Evolutionary conservation across 148 eudicot species (phyloP), one percentile per base, ranked within the genome.

Genomic region (Vaccinium corymbosum): DNA sequence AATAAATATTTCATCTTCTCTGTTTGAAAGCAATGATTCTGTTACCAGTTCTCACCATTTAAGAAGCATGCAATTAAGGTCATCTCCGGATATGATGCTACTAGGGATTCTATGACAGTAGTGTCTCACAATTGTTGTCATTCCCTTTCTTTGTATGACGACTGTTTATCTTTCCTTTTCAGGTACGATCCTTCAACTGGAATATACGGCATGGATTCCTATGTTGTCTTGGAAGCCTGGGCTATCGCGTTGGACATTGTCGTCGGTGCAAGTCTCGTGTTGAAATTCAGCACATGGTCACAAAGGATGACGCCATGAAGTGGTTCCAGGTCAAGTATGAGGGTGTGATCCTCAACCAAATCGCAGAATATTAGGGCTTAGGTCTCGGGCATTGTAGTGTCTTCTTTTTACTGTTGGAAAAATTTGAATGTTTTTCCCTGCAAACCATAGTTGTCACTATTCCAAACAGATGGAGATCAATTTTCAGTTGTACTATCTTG

Each of bases 101-200:
- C 0, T 7, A 17, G 8, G 25, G 66, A 61, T 61, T 19, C 66
- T 61, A 61, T 61, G 68, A 8, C 64, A 6, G 64, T 59, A 1
- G 66, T 20, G 66, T 61, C 25, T n/a, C 1, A 61, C 70, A 22
- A 62, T 61, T 61, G 68, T 64, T 1, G 70, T 22, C 70, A 59
- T 59, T 59, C 64, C 22, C 29, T 70, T 70, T 70, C 13, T 64
- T n/a, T 70, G 46, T 70, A 20, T 76, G 27, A 48, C 53, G 61
- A 1, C 22, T 52, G 35, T 0, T 11, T 38, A 0, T 15, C 19
- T 32, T 12, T 25, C 64, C 4, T 72, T 52, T 85, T 11, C 85
- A 93, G 95, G 91, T 91, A 93, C 48, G 95, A 93, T 84, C 95
- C 95, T 14, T 93, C 95, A 12, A 93, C 94, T 48, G 95, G 95